Percentiles rank a stretch among this genome's conserved stretches.
Conservation (phyloP, 495 filamentous ascomycete genomes). For the Trichocladium antarcticum region DNA sequence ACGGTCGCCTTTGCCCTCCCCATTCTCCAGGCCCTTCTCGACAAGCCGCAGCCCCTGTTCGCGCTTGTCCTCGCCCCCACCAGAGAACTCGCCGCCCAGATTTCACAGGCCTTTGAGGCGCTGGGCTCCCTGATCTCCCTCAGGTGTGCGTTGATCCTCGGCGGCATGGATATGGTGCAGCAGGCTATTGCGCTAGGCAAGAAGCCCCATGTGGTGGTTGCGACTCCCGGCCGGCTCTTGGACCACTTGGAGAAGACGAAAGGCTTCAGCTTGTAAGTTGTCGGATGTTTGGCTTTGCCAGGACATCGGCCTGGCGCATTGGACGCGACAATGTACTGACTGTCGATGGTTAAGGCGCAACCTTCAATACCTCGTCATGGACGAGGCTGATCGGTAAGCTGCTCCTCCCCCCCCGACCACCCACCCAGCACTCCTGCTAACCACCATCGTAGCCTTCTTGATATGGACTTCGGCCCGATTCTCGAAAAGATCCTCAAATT, state of each 20-base stretch:
- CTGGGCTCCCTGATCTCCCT: conserved; percentile 76
- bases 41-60: conserved; percentile 66
- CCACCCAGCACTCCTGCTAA: background rate
- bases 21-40: conserved; percentile 77
- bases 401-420: background rate
- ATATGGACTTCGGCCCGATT: conserved; percentile 88
- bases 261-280: conserved; percentile 64
- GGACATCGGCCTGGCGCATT: no score
- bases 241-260: conserved; percentile 97
- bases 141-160: conserved; percentile 66
- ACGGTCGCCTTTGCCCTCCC: conserved; percentile 84
- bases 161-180: conserved; percentile 89
- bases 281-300: no score
- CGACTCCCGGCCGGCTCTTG: conserved; percentile 79
- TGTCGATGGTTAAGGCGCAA: conserved; percentile 23
- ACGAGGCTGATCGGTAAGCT: conserved; percentile 64
- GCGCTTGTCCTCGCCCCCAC: conserved; percentile 81
- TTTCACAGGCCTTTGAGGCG: conserved; percentile 70
- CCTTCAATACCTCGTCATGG: conserved; percentile 83
- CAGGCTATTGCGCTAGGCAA: conserved; percentile 82
- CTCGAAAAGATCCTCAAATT: conserved; percentile 89
- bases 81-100: conserved; percentile 84
- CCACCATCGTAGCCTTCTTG: conserved; percentile 48
- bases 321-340: background rate
- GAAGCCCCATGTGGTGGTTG: conserved; percentile 80